Conservation (phyloP, 2,329 filamentous ascomycete genomes). For the Fusarium xylarioides region DNA sequence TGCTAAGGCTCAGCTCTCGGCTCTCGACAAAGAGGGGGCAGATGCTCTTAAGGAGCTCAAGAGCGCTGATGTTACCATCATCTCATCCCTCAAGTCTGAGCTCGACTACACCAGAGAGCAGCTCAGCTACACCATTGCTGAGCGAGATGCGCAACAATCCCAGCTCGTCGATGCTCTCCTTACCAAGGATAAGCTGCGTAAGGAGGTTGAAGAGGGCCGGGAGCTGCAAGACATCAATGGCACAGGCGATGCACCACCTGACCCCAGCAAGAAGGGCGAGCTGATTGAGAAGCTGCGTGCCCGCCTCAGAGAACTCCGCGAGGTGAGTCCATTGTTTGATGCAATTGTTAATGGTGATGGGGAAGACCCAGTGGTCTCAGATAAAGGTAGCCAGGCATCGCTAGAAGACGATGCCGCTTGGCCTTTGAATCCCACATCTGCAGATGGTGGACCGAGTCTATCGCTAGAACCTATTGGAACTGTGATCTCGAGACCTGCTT, state of each 20-base stretch:
- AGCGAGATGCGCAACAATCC: slow-evolving; percentile 65
- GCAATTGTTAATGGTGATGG: slow-evolving; percentile 11
- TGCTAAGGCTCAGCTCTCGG: slow-evolving; percentile 62
- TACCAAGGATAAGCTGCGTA: slow-evolving; percentile 67
- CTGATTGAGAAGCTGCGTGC: slow-evolving; percentile 67
- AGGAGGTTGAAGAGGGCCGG: slow-evolving; percentile 59
- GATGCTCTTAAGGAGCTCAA: slow-evolving; percentile 67
- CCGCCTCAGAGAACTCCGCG: slow-evolving; percentile 64
- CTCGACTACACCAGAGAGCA: slow-evolving; percentile 64
- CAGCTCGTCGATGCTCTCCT: slow-evolving; percentile 69
- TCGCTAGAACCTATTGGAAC: background rate
- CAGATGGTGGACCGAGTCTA: background rate
- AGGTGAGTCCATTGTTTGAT: slow-evolving; percentile 57
- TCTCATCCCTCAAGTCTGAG: slow-evolving; percentile 66
- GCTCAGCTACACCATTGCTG: slow-evolving; percentile 57
- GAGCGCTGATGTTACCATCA: slow-evolving; percentile 66
- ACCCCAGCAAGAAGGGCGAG: slow-evolving; percentile 56
- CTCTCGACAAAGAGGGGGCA: slow-evolving; percentile 62
- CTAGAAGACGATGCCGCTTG: background rate
- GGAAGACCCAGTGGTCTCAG: slow-evolving; percentile 18
- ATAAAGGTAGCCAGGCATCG: background rate
- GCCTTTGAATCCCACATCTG: background rate
- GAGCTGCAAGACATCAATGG: slow-evolving; percentile 52
- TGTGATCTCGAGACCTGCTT: background rate
- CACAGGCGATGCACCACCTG: slow-evolving; percentile 47